Evolutionary conservation across 106 monocot species (phyloP), one percentile per base, ranked within the genome.

Genomic region (Allium cepa): DNA sequence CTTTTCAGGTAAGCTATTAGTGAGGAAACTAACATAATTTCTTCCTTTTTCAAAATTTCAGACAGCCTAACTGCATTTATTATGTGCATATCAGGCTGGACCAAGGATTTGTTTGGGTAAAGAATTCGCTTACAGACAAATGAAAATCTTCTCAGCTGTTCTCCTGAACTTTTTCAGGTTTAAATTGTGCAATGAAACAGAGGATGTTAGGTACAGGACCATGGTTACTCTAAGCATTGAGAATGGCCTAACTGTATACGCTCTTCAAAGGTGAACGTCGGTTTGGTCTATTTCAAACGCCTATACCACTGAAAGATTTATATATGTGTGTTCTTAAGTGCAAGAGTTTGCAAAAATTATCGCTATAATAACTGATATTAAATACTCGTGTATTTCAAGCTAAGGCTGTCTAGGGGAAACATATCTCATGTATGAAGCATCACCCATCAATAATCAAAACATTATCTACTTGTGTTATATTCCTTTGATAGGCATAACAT

Each of bases 101-200:
- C 82, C 77, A 10, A 72, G 82, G 0, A 82, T 82, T 8, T 82
- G 81, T 49, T 70, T 81, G 57, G 81, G 81, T 7, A 81, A 73
- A 60, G 81, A 81, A 14, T 77, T 81, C 26, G 81, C 81, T 1
- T 81, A 81, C 47, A 72, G 49, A 45, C 73, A 81, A 63, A 81
- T 81, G 73, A 82, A 82, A 74, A 78, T 82, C 11, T 46, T 82
- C 6, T 73, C 77, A 12, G 82, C 77, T 8, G 64, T 62, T 3
- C 73, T 82, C 10, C 11, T 78, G 3, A 62, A 74, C 66, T 77
- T 70, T 50, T 82, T 82, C 73, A 73, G 15, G 26, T 78, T 82
- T 26, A 71, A 71, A 47, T 69, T 86, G 9, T 28, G 9, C 4
- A 79, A 86, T 67, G 77, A 79, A 61, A 49, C 9, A 0, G n/a